These are phyloP conservation scores for Cetraspora pellucida DNA, from an alignment of 192 early-diverging fungal species.

Conservation along the genomic window DNA sequence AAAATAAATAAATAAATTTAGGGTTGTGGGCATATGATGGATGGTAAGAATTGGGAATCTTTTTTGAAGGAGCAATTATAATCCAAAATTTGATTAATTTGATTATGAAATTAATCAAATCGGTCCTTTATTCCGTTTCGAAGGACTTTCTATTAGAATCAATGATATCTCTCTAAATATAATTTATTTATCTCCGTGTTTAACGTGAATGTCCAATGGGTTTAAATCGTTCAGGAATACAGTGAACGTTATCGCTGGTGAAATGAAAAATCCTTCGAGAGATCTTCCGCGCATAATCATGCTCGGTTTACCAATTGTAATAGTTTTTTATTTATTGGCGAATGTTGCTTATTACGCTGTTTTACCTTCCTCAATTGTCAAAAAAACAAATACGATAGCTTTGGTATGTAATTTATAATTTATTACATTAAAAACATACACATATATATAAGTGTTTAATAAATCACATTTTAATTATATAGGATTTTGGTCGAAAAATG, in stretches of 20 bases:
- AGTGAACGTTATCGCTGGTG: conserved; percentile 79
- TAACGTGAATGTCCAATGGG: conserved; percentile 28
- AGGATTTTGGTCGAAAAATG: conserved; percentile 73
- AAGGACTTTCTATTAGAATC: background rate
- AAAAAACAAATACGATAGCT: conserved; percentile 65
- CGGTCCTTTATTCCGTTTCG: background rate
- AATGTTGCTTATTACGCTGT: conserved; percentile 85
- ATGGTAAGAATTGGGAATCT: conserved; percentile 54
- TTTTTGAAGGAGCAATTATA: too few species aligned
- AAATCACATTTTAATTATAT: background rate
- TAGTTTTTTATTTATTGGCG: conserved; percentile 74
- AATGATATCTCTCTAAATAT: background rate
- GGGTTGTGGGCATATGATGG: conserved; percentile 66
- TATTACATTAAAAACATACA: background rate
- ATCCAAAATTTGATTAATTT: too few species aligned
- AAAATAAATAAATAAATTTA: conserved; percentile 38
- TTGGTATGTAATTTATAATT: conserved; percentile 41
- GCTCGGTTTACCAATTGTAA: conserved; percentile 70
- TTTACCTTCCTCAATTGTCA: conserved; percentile 66
- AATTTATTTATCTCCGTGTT: too few species aligned
- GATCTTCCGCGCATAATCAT: conserved; percentile 82
- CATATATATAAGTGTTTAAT: background rate
- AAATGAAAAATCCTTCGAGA: conserved; percentile 79
- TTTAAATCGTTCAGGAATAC: conserved; percentile 73
- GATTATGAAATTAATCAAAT: too few species aligned